Evolutionary conservation across 352 stramenopile genomes (phyloP), one percentile per base, ranked within the genome.

Genomic region (Paralagenidium karlingii): DNA sequence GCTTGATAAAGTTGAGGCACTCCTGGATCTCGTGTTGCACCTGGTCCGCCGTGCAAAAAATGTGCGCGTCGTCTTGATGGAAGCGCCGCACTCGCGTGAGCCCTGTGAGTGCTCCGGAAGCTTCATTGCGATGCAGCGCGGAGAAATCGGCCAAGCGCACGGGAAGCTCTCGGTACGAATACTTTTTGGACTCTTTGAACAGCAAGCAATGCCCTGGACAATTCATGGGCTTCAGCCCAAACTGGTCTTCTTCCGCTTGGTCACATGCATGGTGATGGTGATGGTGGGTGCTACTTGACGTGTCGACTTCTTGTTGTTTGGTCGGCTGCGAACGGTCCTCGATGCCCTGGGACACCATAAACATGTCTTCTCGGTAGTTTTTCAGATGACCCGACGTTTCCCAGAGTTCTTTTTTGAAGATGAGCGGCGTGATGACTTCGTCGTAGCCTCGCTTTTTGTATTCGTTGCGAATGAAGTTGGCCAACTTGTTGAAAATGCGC

Each of bases 201-300:
- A 98, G 79, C 15, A 99, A 63, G 55, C 93, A 98, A 60, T 99
- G 94, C 38, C 95, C 95, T 0, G 95, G 95, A 46, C 95, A 99
- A 67, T 98, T 99, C 95, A 99, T 99, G 19, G 95, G 95, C 56
- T 98, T 98, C 48, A 99, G 82, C 39, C 96, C 94, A 59, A 98
- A 98, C 29, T 94, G 54, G 33, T 98, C 86, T 25, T 70, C 70
- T 34, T 96, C 85, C 7, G 36, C 18, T 2, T 65, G 28, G 15
- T 33, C 28, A 33, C 15, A 44, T 32, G 49, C 51, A 5, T 63
- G 46, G 12, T 43, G 24, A 26, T 56, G 44, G 33, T 74, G 56
- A 1, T 60, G 47, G 13, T 51, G 24, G 13, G 54, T 26, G 2
- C 48, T 40, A 10, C 55, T 26, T 24, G 54, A 47, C 15, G 43